These are phyloP conservation scores for Saccharum officinarum DNA, from an alignment of 176 grass and related monocot genomes.

Conservation along the genomic window DNA sequence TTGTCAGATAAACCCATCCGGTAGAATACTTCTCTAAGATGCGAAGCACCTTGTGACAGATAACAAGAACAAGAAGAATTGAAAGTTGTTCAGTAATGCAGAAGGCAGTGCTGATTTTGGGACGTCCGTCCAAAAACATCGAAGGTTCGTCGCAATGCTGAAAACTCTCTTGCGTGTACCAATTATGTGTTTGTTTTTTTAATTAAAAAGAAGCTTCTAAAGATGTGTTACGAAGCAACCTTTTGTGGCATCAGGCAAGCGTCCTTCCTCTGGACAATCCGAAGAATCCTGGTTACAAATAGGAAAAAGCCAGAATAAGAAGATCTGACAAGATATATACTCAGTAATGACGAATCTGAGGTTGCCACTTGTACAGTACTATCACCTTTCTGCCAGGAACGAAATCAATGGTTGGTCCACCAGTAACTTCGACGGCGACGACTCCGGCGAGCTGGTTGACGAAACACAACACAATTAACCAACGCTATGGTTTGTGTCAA, in stretches of 20 bases:
- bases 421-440: constrained; percentile 71
- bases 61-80: neutral
- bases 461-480: neutral
- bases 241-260: constrained; percentile 67
- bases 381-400: constrained; percentile 59
- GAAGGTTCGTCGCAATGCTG: neutral
- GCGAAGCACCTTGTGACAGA: constrained; percentile 46
- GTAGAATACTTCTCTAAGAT: constrained; percentile 64
- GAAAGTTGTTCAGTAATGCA: neutral
- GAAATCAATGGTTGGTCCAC: constrained; percentile 63
- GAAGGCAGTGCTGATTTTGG: neutral
- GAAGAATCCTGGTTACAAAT: constrained; percentile 51
- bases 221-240: constrained; percentile 27
- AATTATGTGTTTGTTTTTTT: neutral
- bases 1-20: constrained; percentile 76
- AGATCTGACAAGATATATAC: neutral
- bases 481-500: neutral
- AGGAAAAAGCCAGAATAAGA: too few relatives aligned
- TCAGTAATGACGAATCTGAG: neutral
- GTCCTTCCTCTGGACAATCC: constrained; percentile 46
- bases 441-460: constrained; percentile 61
- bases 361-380: neutral
- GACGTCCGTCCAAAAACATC: neutral
- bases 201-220: neutral
- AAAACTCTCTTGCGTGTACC: neutral